A percentile compares a stretch with the other conserved stretches of the same genome.
Conservation (phyloP, 148 eudicot genomes). For the Cornus suecica region DNA sequence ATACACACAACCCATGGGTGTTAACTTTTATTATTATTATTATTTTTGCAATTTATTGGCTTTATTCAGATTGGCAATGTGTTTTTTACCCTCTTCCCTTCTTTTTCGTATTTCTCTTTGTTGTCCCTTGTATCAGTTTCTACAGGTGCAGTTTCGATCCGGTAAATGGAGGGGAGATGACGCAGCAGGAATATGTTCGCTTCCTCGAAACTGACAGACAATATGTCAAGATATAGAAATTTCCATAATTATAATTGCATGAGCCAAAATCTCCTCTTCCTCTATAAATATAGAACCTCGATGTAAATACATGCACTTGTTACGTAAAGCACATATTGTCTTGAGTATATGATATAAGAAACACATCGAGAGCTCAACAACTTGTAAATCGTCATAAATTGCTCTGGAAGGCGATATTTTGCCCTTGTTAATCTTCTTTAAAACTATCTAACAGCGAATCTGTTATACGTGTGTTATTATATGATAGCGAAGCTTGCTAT, state of each 20-base stretch:
- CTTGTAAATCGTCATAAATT: conserved; percentile 16
- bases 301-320: background rate
- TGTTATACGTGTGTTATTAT: too few species aligned
- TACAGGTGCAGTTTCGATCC: conserved; percentile 85
- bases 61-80: background rate
- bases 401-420: conserved; percentile 10
- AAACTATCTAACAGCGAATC: too few species aligned
- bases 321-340: background rate
- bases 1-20: too few species aligned
- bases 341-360: background rate
- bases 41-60: too few species aligned
- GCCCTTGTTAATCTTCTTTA: background rate
- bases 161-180: conserved; percentile 82
- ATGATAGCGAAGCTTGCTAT: too few species aligned
- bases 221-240: conserved; percentile 32
- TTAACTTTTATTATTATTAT: too few species aligned
- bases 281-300: background rate
- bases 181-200: conserved; percentile 71
- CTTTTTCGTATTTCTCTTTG: background rate
- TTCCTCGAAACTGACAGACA: conserved; percentile 75
- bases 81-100: background rate
- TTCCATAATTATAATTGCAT: background rate
- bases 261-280: background rate
- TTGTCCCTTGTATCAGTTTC: conserved; percentile 45
- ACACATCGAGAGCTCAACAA: background rate